Conservation (phyloP, 345 rosid species). For the Fremontodendron californicum region DNA sequence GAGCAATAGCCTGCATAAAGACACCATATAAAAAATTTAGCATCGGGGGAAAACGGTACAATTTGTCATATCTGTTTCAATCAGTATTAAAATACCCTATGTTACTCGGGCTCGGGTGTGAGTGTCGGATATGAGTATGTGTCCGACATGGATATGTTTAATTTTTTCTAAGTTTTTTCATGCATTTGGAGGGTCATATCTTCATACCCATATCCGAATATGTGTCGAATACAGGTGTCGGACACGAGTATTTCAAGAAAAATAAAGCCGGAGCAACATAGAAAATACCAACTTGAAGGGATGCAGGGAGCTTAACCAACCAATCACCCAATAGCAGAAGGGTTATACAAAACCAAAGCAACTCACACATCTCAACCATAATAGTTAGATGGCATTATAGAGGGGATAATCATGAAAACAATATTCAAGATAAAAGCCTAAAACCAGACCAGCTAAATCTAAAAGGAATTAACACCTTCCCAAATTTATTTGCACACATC, state of each 20-base stretch:
- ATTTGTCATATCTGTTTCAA: neutral
- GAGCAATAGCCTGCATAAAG: conserved; percentile 77
- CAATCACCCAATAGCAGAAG: neutral
- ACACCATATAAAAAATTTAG: neutral
- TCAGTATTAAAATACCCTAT: neutral
- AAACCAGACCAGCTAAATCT: neutral
- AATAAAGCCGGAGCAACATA: too few species aligned
- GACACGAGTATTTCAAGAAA: too few species aligned
- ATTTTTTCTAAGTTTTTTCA: too few species aligned
- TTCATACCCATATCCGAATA: too few species aligned
- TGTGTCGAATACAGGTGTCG: too few species aligned
- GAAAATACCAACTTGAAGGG: neutral
- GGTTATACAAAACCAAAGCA: neutral
- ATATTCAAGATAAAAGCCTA: neutral
- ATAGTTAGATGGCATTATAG: neutral
- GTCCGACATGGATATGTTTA: too few species aligned
- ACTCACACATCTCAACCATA: neutral
- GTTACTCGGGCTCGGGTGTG: too few species aligned
- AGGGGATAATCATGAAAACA: neutral
- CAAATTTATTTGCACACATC: neutral
- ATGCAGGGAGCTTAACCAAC: neutral
- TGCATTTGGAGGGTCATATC: too few species aligned
- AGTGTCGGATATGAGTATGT: too few species aligned
- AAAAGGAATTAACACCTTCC: neutral
- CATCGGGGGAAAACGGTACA: neutral